Evolutionary conservation across 208 protist species (phyloP).

Genomic region (Novymonas esmeraldas): DNA sequence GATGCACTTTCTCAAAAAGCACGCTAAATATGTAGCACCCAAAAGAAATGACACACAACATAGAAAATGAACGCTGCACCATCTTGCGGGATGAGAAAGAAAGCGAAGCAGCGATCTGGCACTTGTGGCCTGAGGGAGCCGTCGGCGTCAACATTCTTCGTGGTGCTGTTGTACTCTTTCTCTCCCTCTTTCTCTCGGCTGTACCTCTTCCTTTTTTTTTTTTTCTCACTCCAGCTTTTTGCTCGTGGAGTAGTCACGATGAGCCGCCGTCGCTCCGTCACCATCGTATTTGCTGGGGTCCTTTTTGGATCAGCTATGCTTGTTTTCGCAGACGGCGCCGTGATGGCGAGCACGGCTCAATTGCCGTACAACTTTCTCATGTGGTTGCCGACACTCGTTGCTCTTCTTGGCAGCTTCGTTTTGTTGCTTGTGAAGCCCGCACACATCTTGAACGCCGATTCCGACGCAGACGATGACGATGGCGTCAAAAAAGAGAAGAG

Average conservation of each 20-base stretch:
- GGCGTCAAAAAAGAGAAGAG: slow-evolving; percentile 41
- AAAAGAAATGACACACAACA: too few relatives aligned
- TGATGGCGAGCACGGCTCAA: slow-evolving; percentile 37
- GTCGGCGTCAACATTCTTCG: too few relatives aligned
- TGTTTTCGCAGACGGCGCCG: slow-evolving; percentile 64
- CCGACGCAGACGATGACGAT: slow-evolving; percentile 39
- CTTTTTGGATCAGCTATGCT: slow-evolving; percentile 44
- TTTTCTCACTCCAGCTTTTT: slow-evolving; percentile 1
- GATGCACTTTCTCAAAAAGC: too few relatives aligned
- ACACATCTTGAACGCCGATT: slow-evolving; percentile 22
- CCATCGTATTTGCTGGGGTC: slow-evolving; percentile 36
- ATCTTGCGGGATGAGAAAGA: too few relatives aligned
- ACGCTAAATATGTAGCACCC: too few relatives aligned
- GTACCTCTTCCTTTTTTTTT: slow-evolving; percentile 7
- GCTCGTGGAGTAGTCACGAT: background rate
- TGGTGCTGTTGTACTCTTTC: background rate
- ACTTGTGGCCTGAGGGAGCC: too few relatives aligned
- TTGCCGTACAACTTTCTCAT: slow-evolving; percentile 75
- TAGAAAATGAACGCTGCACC: too few relatives aligned
- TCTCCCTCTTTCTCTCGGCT: background rate
- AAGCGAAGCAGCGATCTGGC: too few relatives aligned
- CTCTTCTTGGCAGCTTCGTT: slow-evolving; percentile 50
- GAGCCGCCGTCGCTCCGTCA: background rate
- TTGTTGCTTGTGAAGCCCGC: slow-evolving; percentile 52
- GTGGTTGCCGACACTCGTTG: slow-evolving; percentile 56